A percentile compares a stretch with the other conserved stretches of the same genome.
Conservation (phyloP, 495 filamentous ascomycete genomes). For the Staphylotrichum longicolle region DNA sequence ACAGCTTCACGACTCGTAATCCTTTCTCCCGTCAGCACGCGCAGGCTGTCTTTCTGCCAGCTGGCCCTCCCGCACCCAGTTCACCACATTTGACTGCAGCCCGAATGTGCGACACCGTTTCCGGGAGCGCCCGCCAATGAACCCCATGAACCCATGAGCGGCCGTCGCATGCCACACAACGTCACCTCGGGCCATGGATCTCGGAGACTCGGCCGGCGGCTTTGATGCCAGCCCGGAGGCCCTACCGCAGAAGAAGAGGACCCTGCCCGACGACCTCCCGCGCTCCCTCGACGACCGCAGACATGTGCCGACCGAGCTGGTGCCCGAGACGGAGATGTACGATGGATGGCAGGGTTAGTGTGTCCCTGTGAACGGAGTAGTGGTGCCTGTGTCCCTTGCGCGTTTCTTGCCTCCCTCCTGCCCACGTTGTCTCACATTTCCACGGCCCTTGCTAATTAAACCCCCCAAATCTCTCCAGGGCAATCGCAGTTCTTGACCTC, state of each 20-base stretch:
- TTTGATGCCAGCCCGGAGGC: conserved; percentile 37
- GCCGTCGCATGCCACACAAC: conserved; percentile 25
- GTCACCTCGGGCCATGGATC: conserved; percentile 51
- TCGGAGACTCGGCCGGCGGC: conserved; percentile 51
- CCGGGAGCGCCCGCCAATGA: conserved; percentile 8
- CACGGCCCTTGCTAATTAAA: conserved; percentile 24
- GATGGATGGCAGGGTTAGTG: conserved; percentile 94
- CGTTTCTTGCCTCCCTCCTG: conserved; percentile 7
- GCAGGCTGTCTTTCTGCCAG: not conserved
- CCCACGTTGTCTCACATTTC: conserved; percentile 19
- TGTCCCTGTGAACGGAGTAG: too few relatives aligned
- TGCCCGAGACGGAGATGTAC: conserved; percentile 91
- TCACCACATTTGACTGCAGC: not conserved
- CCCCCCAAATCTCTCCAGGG: conserved; percentile 52
- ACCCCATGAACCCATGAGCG: conserved; percentile 12
- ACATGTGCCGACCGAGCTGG: conserved; percentile 51
- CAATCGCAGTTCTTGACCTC: conserved; percentile 91
- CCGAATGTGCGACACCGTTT: conserved; percentile 6
- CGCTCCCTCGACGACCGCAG: conserved; percentile 86
- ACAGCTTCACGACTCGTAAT: not conserved
- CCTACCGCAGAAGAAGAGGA: conserved; percentile 38
- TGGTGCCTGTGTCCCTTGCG: not conserved
- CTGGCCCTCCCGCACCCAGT: not conserved
- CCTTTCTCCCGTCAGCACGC: not conserved
- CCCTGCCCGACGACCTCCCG: conserved; percentile 82